Evolutionary conservation across 2,329 filamentous ascomycete species (phyloP), one percentile per base, ranked within the genome.

Genomic region (Shiraia bambusicola): DNA sequence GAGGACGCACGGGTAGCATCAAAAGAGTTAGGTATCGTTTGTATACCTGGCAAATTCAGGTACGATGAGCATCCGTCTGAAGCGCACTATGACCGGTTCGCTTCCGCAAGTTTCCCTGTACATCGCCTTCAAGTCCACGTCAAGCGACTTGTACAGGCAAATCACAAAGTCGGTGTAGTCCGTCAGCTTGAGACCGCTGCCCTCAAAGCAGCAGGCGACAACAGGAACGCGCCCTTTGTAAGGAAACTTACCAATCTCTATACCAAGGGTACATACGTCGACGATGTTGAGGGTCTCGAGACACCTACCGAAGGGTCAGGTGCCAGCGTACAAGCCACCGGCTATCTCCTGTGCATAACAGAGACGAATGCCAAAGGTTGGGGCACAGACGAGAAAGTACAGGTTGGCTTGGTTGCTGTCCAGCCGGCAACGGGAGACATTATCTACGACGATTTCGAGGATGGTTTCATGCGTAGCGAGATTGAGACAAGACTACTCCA

Each of bases 201-300:
- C 0, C 74, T 98, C 47, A 98, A 98, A 67, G 95, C 95, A 50
- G 93, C 83, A 1, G 92, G 93, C 31, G 90, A 95, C 65, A 98
- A 97, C 68, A 83, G 88, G 43, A 96, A 95, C 62, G 81, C 90
- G 0, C 91, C 93, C 0, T 98, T 98, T 58, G 81, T 89, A 27
- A 83, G 93, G 26, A 93, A 95, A 59, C 82, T 98, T 58, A 97
- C 93, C 12, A 96, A 95, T 61, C 77, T 98, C 6, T 98, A 98
- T 70, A 98, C 93, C 7, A 98, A 97, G 68, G 93, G 91, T 30
- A 98, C 93, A 2, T 98, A 97, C 58, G 86, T 98, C 42, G 93
- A 97, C 61, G 93, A 98, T 65, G 79, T 88, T 8, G 92, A 93
- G 49, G 88, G 88, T 17, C 70, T 95, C 4, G 86, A 87, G 37